Percentiles rank a stretch among this genome's conserved stretches.
Conservation (phyloP, 2,329 filamentous ascomycete species). For the Trichoderma sp. region DNA sequence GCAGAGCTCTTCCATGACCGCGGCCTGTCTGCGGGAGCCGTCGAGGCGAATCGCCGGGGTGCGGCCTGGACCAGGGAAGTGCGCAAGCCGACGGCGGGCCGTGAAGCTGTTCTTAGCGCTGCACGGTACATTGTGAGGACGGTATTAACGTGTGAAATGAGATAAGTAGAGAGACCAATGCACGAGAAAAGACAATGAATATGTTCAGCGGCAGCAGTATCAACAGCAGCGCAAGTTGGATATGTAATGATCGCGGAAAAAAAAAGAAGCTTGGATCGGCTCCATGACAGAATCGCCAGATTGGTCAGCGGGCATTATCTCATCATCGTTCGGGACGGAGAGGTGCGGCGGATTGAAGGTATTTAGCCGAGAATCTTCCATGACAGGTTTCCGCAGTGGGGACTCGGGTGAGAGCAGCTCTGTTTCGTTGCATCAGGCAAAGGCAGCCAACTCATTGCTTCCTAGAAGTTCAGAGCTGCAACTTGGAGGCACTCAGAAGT, state of each 20-base stretch:
- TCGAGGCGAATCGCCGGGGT: conserved; percentile 57
- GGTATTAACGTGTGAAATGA: background rate
- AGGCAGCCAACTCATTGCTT: background rate
- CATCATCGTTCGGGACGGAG: background rate
- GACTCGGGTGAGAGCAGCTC: background rate
- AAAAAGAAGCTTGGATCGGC: conserved; percentile 14
- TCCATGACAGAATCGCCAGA: conserved; percentile 26
- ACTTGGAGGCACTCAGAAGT: background rate
- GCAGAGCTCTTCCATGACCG: conserved; percentile 80
- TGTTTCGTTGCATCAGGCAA: background rate
- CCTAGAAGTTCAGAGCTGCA: background rate
- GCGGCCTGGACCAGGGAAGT: conserved; percentile 44
- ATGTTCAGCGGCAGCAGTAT: conserved; percentile 1
- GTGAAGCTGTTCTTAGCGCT: conserved; percentile 52
- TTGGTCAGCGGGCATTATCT: conserved; percentile 28
- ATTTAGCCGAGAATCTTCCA: conserved; percentile 19
- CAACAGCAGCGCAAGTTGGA: conserved; percentile 11
- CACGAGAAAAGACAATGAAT: background rate
- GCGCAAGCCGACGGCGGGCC: conserved; percentile 48
- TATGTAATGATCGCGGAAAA: conserved; percentile 25
- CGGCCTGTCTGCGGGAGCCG: conserved; percentile 63
- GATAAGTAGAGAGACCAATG: conserved; percentile 19
- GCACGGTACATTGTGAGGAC: conserved; percentile 54
- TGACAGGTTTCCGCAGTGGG: background rate
- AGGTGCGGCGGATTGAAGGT: background rate